Evolutionary conservation across 1,284 basidiomycete species (phyloP).

Genomic region (Malassezia psittaci): DNA sequence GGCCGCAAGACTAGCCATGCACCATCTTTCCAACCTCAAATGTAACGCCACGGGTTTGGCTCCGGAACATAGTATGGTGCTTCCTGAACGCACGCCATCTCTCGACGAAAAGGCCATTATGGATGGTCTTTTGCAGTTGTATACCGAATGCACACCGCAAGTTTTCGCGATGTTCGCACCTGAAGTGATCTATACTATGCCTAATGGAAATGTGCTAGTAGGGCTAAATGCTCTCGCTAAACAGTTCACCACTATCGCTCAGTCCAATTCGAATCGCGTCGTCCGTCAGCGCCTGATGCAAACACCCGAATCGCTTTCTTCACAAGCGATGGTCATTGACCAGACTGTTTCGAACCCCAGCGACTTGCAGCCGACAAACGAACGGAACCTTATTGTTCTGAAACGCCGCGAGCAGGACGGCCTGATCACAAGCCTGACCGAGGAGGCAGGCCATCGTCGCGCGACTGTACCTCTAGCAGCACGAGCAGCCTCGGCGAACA

Average conservation of each 20-base stretch:
- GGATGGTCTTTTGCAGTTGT: slow-evolving; percentile 30
- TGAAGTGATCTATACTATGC: slow-evolving; percentile 38
- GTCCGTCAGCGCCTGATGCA: slow-evolving; percentile 35
- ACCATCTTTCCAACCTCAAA: slow-evolving; percentile 33
- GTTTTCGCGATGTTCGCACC: slow-evolving; percentile 29
- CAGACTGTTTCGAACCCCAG: slow-evolving; percentile 18
- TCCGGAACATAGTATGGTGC: slow-evolving; percentile 41
- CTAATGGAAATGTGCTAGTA: slow-evolving; percentile 37
- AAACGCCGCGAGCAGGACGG: slow-evolving; percentile 40
- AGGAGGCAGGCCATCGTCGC: slow-evolving; percentile 44
- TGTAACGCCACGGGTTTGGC: slow-evolving; percentile 45
- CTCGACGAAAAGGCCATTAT: slow-evolving; percentile 34
- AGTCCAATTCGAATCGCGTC: slow-evolving; percentile 7
- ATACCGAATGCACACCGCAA: slow-evolving; percentile 21
- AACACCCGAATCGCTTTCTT: slow-evolving; percentile 38
- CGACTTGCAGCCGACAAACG: slow-evolving; percentile 7
- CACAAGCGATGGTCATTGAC: slow-evolving; percentile 38
- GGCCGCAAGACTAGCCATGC: slow-evolving; percentile 19
- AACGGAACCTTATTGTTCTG: slow-evolving; percentile 33
- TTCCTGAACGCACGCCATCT: slow-evolving; percentile 34
- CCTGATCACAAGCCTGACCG: slow-evolving; percentile 31
- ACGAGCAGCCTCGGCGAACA: slow-evolving; percentile 33
- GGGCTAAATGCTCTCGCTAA: slow-evolving; percentile 26
- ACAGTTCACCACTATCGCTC: neutral
- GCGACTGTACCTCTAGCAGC: slow-evolving; percentile 30